Evolutionary conservation across 2,329 filamentous ascomycete genomes (phyloP), one percentile per base, ranked within the genome.

Genomic region (Simplicillium sp.): DNA sequence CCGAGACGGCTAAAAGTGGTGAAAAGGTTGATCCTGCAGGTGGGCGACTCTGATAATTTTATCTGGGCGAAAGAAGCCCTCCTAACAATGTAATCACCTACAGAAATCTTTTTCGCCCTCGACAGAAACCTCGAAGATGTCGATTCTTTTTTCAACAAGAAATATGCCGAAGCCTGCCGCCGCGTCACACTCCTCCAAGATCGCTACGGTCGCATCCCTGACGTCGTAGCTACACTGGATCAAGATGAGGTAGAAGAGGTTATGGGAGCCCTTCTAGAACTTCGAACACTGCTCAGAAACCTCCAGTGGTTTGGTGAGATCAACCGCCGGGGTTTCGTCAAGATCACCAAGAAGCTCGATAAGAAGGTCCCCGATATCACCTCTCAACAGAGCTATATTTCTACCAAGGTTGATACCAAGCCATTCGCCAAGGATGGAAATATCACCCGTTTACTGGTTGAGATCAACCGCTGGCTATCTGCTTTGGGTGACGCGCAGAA

Each of bases 291-390:
- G 57, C 66, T 97, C 50, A 77, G 92, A 44, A 97, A 97, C 54
- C 70, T 98, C 39, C 86, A 94, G 60, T 97, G 89, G 89, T 98
- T 97, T 58, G 90, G 89, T 38, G 90, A 97, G 64, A 90, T 97
- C 54, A 98, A 98, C 61, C 79, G 89, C 39, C 76, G 87, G 48
- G 92, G 92, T 2, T 98, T 98, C 55, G 79, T 94, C 60, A 98
- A 98, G 67, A 98, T 98, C 61, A 95, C 92, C 39, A 98, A 98
- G 70, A 98, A 98, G 65, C 70, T 96, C 36, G 92, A 98, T 65
- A 98, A 98, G 67, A 96, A 94, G 66, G 77, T 96, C 3, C 74
- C 83, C 1, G 74, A 77, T 36, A 77, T 80, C 3, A 75, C 81
- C 38, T 82, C 86, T 0, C 89, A 96, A 66, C 81, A 86, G 57